Base-by-base conservation (phyloP, 495 filamentous ascomycete species). In the Podospora bellae-mahoneyi region DNA sequence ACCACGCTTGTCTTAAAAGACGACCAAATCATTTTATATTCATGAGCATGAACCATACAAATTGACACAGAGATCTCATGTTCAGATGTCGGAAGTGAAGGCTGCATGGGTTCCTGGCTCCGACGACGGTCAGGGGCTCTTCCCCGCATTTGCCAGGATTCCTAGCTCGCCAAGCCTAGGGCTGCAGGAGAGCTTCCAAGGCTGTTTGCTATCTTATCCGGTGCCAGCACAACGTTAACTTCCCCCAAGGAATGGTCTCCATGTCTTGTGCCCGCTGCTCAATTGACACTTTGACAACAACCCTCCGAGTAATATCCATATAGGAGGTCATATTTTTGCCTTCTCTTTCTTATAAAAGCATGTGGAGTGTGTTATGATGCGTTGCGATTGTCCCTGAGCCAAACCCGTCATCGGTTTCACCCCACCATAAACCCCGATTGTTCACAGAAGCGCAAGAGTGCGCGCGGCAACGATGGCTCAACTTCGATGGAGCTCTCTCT, bases 391-490 rank as follows among this genome's bases (percentile, higher is more conserved):
- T 10, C 7, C 13, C 13, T 48, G 39, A 48, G 39, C 39, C 7
- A 10, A 10, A 13, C 39, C 15, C 15, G 39, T 48, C 39, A 48
- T 48, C 39, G 39, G 39, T 48, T 48, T 48, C 39, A 10, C 39
- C 39, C 39, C 39, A 13, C 39, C 39, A 48, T 48, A 48, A 16
- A 5, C 39, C 13, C 39, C 0, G 15, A 48, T 48, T 16, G 15
- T 48, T 48, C 7, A 48, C 9, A 48, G 39, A 48, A 48, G 56
- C 19, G 56, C 56, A 58, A 20, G 5, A 61, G 16, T 18, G 59
- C 59, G 59, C 20, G 30, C 30, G 7, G n/a, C 19, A 59, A 55
- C 62, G 23, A 75, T 75, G 73, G 27, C 30, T 18, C 60, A 30
- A 6, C 57, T 68, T 1, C 48, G 57, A 18, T 69, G 67, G 68